Evolutionary conservation across 202 grass and related monocot genomes (phyloP), one percentile per base, ranked within the genome.

Genomic region (Zizania palustris): DNA sequence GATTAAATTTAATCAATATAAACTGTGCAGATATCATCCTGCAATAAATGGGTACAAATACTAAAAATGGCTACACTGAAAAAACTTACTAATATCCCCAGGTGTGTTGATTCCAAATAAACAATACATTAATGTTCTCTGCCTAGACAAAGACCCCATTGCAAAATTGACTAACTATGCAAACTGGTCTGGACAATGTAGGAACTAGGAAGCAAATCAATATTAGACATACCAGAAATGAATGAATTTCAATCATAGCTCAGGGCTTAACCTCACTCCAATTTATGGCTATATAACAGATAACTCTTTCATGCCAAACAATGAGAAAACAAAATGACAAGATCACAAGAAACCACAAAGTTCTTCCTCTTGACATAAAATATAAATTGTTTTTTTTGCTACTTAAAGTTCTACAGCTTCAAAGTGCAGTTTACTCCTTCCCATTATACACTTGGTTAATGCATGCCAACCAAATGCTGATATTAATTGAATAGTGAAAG

Each of bases 21-120:
- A n/a, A n/a, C n/a, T n/a, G n/a, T n/a, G n/a, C n/a, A n/a, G n/a
- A 76, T 11, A 80, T 68, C 28, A 74, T 48, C 50, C 39, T 34
- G 21, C 1, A 41, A 45, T 34, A 68, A 63, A 69, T 3, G 50
- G 48, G 37, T 10, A 67, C 44, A 14, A 65, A 5, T 49, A 8
- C 34, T 42, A 43, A 61, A 22, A 61, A 51, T 48, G 15, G 11
- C 7, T 33, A 40, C 49, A 72, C 45, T 51, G 36, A 79, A 80
- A 65, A 13, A 69, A 51, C 35, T 80, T 40, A 50, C 28, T n/a
- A n/a, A 28, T 28, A 42, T 76, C 21, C 11, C 13, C 20, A 41
- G 16, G 11, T 28, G n/a, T 64, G 16, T 53, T 40, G 45, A 67
- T 68, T 68, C 50, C 11, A 61, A 78, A 44, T 60, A 54, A 43